Base-by-base conservation (phyloP, 306 rosid species). In the Fragaria ananassa region DNA sequence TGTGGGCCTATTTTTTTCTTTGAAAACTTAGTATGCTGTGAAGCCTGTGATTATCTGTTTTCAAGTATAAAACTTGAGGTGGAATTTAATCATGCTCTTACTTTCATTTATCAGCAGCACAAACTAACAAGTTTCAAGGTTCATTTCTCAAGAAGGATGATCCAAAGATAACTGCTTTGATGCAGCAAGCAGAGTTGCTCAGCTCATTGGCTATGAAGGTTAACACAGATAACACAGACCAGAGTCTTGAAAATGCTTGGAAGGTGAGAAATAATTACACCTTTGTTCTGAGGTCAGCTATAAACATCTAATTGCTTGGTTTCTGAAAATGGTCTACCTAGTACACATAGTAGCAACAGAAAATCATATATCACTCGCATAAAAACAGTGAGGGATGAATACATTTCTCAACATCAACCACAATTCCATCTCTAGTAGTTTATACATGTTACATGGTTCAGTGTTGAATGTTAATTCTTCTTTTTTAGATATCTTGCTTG, bases 211-310 rank as follows among this genome's bases (percentile, higher is more conserved):
- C 99, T 42, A 80, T 85, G 65, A 91, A 93, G 86, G 97, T 93
- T 80, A 90, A 89, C 77, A 51, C 89, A 68, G 94, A 96, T 79
- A 96, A 88, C 78, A 82, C 91, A 85, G 97, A 93, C 45, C 99
- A 88, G 82, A 96, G 97, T 83, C 98, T 96, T 76, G 99, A 96
- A 82, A 86, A 86, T 80, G 96, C 98, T 69, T 96, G 99, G 99
- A 96, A 93, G 98, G 99, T 95, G 85, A 85, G 95, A 70, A 65
- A 72, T 66, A 46, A 65, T 71, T 81, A 82, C 47, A 23, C 8
- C 47, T 72, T 68, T 69, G n/a, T 10, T 74, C 81, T 76, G 63
- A 58, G 25, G 21, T 60, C 37, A 56, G 74, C 46, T 60, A 63
- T 14, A 42, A 73, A 74, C 71, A 76, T 27, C 44, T 64, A 29